Evolutionary conservation across 352 stramenopile species (phyloP), one percentile per base, ranked within the genome.

Genomic region (Phytophthora colocasiae): DNA sequence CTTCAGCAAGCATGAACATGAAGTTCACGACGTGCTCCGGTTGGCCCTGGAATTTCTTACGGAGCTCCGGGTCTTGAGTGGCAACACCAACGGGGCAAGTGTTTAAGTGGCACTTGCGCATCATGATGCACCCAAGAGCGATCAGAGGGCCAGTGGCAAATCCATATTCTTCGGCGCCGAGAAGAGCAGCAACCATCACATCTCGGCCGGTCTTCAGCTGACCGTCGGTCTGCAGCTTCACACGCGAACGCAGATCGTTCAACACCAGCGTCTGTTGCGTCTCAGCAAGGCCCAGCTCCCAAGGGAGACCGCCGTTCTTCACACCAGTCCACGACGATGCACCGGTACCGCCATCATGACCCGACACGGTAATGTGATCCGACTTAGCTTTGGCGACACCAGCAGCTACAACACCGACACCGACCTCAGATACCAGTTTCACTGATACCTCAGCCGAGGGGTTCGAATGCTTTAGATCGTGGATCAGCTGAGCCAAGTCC

Each of bases 11-110:
- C 67, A 99, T 81, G 50, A 97, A 98, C 72, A 99, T 98, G 76
- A 98, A 99, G 76, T 98, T 99, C 46, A 99, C 87, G 15, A 98
- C 97, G 69, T 99, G 95, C 72, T 99, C 95, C 36, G 96, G 97
- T 76, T 98, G 85, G 34, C 97, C 97, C 48, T 87, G 81, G 75
- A 99, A 99, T 71, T 99, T 99, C 63, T 95, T 94, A 45, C 96
- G 85, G 17, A 99, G 82, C 67, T 99, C 93, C 68, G 95, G 87
- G 62, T 99, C 96, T 80, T 99, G 97, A 4, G 97, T 99, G n/a
- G 97, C 97, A 68, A 99, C 94, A 56, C 97, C 97, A n/a, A 99
- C 97, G 24, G 97, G 97, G 75, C 97, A 99, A 10, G 96, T 99
- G 79, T 99, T 99, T 66, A 98, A 85, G 80, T 99, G 97, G 69